A percentile compares a stretch with the other conserved stretches of the same genome.
phyloP scores from a whole-genome alignment of 108 stramenopile species.

The Stephanodiscus triporus region DNA sequence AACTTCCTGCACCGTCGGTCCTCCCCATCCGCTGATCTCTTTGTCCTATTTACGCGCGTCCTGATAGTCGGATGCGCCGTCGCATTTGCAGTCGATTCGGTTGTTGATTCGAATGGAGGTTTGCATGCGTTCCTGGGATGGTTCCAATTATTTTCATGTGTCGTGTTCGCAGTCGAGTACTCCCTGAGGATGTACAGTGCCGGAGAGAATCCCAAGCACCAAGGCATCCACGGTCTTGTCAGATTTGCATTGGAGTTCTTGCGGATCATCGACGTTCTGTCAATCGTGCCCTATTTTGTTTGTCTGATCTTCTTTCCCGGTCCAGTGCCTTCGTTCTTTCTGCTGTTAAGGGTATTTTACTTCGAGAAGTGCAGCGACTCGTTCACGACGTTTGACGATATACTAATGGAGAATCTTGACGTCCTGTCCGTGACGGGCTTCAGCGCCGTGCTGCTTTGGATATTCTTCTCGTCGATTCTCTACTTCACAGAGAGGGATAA shows the following conservation, averaged over 20 bases:
- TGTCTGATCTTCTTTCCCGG: constrained; percentile 42
- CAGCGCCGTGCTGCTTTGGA: constrained; percentile 84
- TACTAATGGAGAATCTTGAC: constrained; percentile 68
- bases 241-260: constrained; percentile 61
- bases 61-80: constrained; percentile 68
- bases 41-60: constrained; percentile 58
- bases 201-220: constrained; percentile 66
- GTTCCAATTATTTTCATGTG: constrained; percentile 70
- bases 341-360: constrained; percentile 76
- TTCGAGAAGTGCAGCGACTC: constrained; percentile 86
- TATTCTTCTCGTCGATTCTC: constrained; percentile 76
- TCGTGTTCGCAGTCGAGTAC: constrained; percentile 80
- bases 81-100: constrained; percentile 75
- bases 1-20: constrained; percentile 64
- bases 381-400: constrained; percentile 83
- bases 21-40: constrained; percentile 33
- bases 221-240: constrained; percentile 19
- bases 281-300: constrained; percentile 79
- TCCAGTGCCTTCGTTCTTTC: constrained; percentile 49
- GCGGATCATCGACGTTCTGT: constrained; percentile 77
- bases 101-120: constrained; percentile 17
- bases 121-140: constrained; percentile 46
- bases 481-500: constrained; percentile 86
- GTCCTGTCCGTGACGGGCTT: constrained; percentile 87
- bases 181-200: constrained; percentile 52